Base-by-base conservation (phyloP, 169 alveolate genomes). In the Eimeria sp. region DNA sequence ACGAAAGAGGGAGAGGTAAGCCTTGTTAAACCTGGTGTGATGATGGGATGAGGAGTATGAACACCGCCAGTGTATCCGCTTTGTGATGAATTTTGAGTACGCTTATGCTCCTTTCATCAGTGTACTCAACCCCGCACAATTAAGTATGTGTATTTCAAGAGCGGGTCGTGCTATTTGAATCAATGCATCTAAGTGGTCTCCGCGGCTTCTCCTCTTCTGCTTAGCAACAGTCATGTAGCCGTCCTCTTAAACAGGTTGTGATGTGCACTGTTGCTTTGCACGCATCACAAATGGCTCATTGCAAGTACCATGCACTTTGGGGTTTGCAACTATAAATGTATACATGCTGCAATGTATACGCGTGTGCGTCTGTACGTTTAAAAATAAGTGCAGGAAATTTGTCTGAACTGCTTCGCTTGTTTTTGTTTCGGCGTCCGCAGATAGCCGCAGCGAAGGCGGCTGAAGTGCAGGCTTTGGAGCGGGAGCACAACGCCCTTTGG, bases 401-500 rank as follows among this genome's bases (percentile, higher is more conserved):
- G 18, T 78, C 13, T 22, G 25, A 18, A 20, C 70, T 61, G 70
- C 20, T 61, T 61, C 20, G 70, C 5, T 9, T 61, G 70, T 61
- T 9, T 61, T 16, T 61, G 20, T 20, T 61, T 11, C 27, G 27
- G 11, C 70, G 7, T 51, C 34, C 45, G 45, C 95, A 95, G 97
- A 83, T 95, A 34, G 95, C 80, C 72, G 89, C 97, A 83, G 96
- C 97, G 95, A 98, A 98, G 97, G 96, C 98, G 57, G 97, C 98
- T 87, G 99, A 98, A 92, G 97, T 98, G 88, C 98, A 98, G 91
- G 97, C 97, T 61, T 96, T 97, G 87, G 99, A 99, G 98, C 98
- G 98, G 61, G 98, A 98, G 83, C 99, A 97, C 96, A 98, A 98
- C 89, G 99, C 98, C 70, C 97, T 99, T 61, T 99, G 99, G 99